Percentiles rank a stretch among this genome's conserved stretches.
Conservation (phyloP, 1,284 basidiomycete genomes). For the Cutaneotrichosporon spelunceum region DNA sequence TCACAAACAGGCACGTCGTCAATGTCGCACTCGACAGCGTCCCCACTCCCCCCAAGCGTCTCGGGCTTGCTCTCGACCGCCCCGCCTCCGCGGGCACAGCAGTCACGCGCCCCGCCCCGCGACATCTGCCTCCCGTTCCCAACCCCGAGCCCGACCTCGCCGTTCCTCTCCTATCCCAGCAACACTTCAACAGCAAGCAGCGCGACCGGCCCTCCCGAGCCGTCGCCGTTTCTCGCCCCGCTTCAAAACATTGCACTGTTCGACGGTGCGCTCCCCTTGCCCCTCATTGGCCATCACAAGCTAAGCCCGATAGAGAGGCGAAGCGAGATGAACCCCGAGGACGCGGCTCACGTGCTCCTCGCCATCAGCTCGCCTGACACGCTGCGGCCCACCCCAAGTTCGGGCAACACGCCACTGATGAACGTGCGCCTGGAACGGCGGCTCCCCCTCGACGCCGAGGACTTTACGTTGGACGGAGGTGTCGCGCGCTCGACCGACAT, state of each 20-base stretch:
- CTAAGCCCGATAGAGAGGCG: conserved; percentile 19
- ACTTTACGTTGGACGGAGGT: conserved; percentile 41
- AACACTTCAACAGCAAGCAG: conserved; percentile 10
- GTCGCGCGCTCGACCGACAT: conserved; percentile 4
- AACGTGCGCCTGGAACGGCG: conserved; percentile 9
- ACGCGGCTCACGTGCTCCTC: conserved; percentile 46
- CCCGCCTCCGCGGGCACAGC: conserved; percentile 18
- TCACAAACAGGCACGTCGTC: conserved; percentile 6
- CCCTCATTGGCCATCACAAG: conserved; percentile 27
- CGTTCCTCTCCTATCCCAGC: conserved; percentile 37
- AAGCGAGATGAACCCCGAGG: conserved; percentile 36
- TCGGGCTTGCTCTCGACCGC: conserved; percentile 17
- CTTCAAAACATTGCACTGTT: conserved; percentile 42
- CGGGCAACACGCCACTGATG: conserved; percentile 30
- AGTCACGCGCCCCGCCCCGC: conserved; percentile 32
- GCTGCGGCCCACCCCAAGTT: conserved; percentile 28
- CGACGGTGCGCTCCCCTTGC: conserved; percentile 30
- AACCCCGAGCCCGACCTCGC: conserved; percentile 47
- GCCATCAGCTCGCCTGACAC: conserved; percentile 47
- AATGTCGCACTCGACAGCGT: conserved; percentile 8
- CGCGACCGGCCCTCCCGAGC: conserved; percentile 33
- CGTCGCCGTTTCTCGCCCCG: conserved; percentile 44
- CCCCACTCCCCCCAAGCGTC: conserved; percentile 18
- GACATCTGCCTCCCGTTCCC: conserved; percentile 49
- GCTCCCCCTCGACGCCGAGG: conserved; percentile 39